Conservation (phyloP, 2,329 filamentous ascomycete genomes). For the Aspergillus tanneri region DNA sequence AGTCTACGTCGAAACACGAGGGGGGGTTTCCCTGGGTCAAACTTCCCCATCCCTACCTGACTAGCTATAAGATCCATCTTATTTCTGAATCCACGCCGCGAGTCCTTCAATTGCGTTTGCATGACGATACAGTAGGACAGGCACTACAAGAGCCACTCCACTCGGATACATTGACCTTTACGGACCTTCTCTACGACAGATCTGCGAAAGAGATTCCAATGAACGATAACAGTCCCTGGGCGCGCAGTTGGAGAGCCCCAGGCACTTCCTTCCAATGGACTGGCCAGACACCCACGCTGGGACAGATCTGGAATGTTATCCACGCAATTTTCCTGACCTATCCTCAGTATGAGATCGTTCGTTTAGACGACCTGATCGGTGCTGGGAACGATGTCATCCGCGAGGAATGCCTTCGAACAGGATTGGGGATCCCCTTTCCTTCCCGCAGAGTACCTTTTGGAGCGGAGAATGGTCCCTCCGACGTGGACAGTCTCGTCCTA, state of each 20-base stretch:
- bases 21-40: slow-evolving; percentile 41
- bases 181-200: slow-evolving; percentile 31
- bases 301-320: slow-evolving; percentile 42
- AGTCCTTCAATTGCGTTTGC: slow-evolving; percentile 34
- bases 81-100: slow-evolving; percentile 28
- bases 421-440: slow-evolving; percentile 28
- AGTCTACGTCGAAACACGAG: background rate
- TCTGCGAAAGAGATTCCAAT: slow-evolving; percentile 28
- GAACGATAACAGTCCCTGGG: slow-evolving; percentile 43
- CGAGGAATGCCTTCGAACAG: slow-evolving; percentile 41
- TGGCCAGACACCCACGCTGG: slow-evolving; percentile 30
- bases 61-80: slow-evolving; percentile 41
- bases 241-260: slow-evolving; percentile 32
- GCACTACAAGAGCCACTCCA: slow-evolving; percentile 42
- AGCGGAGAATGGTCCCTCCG: slow-evolving; percentile 19
- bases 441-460: slow-evolving; percentile 21
- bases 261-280: slow-evolving; percentile 37
- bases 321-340: slow-evolving; percentile 37
- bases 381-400: slow-evolving; percentile 39
- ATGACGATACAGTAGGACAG: slow-evolving; percentile 33
- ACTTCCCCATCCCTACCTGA: slow-evolving; percentile 50
- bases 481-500: slow-evolving; percentile 44
- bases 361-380: slow-evolving; percentile 35
- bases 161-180: slow-evolving; percentile 38
- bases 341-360: slow-evolving; percentile 35